These are phyloP conservation scores for Priceomyces fermenticarens DNA, from an alignment of 805 yeast species.

Conservation along the genomic window DNA sequence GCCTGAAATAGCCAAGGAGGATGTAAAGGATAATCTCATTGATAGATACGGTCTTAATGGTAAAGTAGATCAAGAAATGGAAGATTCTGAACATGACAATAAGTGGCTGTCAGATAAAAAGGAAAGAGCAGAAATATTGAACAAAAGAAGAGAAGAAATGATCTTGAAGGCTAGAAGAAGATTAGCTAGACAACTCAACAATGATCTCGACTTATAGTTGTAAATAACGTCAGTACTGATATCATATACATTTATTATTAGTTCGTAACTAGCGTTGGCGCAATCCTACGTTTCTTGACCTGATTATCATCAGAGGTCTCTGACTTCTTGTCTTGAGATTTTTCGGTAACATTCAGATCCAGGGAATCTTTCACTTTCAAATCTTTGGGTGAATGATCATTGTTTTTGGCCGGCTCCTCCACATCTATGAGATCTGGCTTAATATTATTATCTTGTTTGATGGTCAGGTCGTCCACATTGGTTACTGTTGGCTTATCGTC, in stretches of 20 bases:
- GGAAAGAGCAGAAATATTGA: constrained; percentile 18
- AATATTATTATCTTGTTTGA: too few species aligned
- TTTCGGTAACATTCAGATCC: too few species aligned
- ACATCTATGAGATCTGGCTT: too few species aligned
- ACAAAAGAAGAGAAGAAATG: constrained; percentile 38
- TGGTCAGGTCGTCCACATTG: too few species aligned
- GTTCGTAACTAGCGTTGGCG: constrained; percentile 27
- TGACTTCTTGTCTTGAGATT: not conserved
- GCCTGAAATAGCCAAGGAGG: constrained; percentile 11
- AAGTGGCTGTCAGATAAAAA: constrained; percentile 22
- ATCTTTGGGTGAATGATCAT: too few species aligned
- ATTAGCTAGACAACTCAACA: constrained; percentile 39
- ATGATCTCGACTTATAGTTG: constrained; percentile 15
- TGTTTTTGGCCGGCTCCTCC: too few species aligned
- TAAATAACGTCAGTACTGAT: too few species aligned
- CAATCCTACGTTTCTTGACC: constrained; percentile 28
- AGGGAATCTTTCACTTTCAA: too few species aligned
- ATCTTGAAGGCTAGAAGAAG: constrained; percentile 43
- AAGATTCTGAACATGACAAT: constrained; percentile 28
- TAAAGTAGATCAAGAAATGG: constrained; percentile 8
- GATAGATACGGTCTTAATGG: constrained; percentile 44
- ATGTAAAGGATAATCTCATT: constrained; percentile 23
- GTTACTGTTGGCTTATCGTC: too few species aligned
- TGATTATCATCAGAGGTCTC: not conserved
- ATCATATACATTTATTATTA: not conserved